Evolutionary conservation across 2,329 filamentous ascomycete species (phyloP), one percentile per base, ranked within the genome.

Genomic region (Pseudogymnoascus sp.): DNA sequence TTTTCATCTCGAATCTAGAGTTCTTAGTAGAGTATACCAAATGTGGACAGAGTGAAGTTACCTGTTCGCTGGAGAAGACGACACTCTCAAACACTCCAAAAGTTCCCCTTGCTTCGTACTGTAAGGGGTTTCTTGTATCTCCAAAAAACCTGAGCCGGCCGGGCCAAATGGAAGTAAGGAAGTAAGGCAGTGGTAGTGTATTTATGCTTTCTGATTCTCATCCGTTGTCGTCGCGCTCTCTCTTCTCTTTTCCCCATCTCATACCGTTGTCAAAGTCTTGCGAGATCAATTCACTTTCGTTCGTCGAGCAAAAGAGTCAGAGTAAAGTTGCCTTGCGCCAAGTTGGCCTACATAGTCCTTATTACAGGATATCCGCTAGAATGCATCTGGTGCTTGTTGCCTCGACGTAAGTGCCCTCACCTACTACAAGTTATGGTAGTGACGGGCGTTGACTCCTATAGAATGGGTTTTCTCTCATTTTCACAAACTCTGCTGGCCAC

Each of bases 281-380:
- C 6, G 45, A 30, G 23, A 30, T 6, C 23, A 12, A n/a, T 30
- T 19, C 7, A n/a, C 12, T 30, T 26, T 18, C 26, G 10, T 12
- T 18, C 41, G 10, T 12, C n/a, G 28, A 52, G 26, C 26, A 30
- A 30, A 52, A 52, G 45, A 52, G 26, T 19, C 45, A 30, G 30
- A 52, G 26, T 52, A 30, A 52, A 52, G 26, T 52, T 30, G 45
- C 45, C 45, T 52, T 52, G n/a, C n/a, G n/a, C 45, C 45, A 52
- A 52, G 15, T 30, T 26, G 9, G 26, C 26, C 15, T 7, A 52
- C 30, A 52, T 28, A 52, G 13, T 18, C n/a, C n/a, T 13, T 19
- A 28, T 12, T 30, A 30, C 8, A 52, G 30, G 15, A 30, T 30
- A 52, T 4, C 7, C n/a, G 5, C 9, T 19, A 19, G 45, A 30